A percentile compares a stretch with the other conserved stretches of the same genome.
These are phyloP conservation scores for Capsicum baccatum DNA, from an alignment of 257 asterid species.

Conservation along the genomic window DNA sequence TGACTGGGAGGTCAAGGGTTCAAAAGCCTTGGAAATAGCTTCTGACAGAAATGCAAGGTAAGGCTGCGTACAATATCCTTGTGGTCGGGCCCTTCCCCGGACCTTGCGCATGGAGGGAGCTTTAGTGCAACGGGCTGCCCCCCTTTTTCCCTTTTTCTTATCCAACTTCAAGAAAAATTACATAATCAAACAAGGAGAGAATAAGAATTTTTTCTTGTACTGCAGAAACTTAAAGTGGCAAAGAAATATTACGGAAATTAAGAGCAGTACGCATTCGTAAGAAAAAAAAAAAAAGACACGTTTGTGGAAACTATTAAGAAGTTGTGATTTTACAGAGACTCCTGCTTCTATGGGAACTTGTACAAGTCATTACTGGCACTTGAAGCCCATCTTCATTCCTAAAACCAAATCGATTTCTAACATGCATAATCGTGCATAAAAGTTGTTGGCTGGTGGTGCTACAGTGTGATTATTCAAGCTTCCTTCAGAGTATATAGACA, in stretches of 20 bases:
- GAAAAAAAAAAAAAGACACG: neutral
- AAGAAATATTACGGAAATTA: neutral
- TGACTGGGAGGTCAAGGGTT: no score
- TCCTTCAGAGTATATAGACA: slow-evolving; percentile 14
- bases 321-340: neutral
- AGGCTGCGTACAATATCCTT: no score
- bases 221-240: neutral
- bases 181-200: slow-evolving; percentile 10
- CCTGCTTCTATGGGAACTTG: neutral
- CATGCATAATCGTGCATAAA: neutral
- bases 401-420: neutral
- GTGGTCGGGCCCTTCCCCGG: no score
- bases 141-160: no score
- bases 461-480: slow-evolving; percentile 11
- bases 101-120: no score
- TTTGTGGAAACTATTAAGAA: neutral
- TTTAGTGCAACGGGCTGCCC: no score
- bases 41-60: no score
- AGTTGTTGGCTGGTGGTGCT: neutral
- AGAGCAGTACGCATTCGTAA: neutral
- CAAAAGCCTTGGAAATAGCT: no score
- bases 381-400: neutral
- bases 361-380: neutral
- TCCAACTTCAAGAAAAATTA: slow-evolving; percentile 12
- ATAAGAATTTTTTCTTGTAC: neutral